These are phyloP conservation scores for Tricladium varicosporioides DNA, from an alignment of 2,329 filamentous ascomycete genomes.

Conservation along the genomic window DNA sequence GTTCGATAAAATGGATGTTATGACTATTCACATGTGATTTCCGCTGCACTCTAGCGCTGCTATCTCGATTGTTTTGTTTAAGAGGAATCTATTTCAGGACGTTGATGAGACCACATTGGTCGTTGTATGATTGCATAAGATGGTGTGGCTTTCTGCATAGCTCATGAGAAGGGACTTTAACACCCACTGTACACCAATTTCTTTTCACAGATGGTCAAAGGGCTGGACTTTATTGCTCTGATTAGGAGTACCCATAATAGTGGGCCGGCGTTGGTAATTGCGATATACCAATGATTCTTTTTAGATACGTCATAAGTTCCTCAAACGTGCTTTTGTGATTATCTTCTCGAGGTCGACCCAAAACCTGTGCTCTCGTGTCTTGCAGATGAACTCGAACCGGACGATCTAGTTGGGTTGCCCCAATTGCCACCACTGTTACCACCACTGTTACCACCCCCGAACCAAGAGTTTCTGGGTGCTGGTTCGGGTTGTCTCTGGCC, in stretches of 20 bases:
- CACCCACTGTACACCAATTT: conserved; percentile 27
- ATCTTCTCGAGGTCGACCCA: conserved; percentile 64
- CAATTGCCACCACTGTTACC: conserved; percentile 19
- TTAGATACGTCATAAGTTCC: background rate
- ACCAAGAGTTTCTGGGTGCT: conserved; percentile 19
- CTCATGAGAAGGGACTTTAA: conserved; percentile 17
- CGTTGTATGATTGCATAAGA: conserved; percentile 33
- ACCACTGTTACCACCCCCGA: conserved; percentile 21
- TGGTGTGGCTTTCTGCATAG: conserved; percentile 17
- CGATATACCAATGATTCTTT: background rate
- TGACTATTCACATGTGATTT: conserved; percentile 61
- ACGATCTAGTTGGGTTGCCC: conserved; percentile 29
- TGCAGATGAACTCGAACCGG: conserved; percentile 40
- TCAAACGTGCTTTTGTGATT: conserved; percentile 10
- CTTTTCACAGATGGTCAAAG: conserved; percentile 11
- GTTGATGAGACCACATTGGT: conserved; percentile 19
- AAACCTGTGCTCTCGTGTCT: conserved; percentile 70
- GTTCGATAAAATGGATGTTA: conserved; percentile 88
- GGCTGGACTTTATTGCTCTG: conserved; percentile 12
- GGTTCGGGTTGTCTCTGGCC: conserved; percentile 38
- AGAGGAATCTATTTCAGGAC: conserved; percentile 11
- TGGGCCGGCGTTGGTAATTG: conserved; percentile 18
- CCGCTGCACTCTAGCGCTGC: background rate
- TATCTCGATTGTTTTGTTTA: conserved; percentile 11
- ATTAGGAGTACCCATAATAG: conserved; percentile 3